Evolutionary conservation across 768 basidiomycete species (phyloP).

Genomic region (Trametes elegans): DNA sequence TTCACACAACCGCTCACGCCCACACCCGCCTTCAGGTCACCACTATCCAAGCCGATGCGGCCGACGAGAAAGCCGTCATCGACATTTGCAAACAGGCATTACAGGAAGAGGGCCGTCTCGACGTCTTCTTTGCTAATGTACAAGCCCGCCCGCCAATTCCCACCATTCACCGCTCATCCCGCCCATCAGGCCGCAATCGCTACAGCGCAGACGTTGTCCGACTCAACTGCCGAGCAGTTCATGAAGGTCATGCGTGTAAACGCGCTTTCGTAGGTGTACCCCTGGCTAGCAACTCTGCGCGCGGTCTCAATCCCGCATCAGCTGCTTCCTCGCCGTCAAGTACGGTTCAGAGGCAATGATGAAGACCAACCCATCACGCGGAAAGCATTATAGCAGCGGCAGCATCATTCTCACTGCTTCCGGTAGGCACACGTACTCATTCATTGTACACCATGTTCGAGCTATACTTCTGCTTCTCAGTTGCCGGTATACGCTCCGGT

Average conservation of each 20-base stretch:
- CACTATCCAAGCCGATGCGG: constrained; percentile 75
- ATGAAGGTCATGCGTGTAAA: constrained; percentile 82
- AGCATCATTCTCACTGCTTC: constrained; percentile 90
- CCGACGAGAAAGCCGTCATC: constrained; percentile 69
- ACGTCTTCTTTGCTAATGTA: constrained; percentile 96
- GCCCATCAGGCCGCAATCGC: constrained; percentile 63
- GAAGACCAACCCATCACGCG: constrained; percentile 58
- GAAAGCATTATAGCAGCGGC: constrained; percentile 69
- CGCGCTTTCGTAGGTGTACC: constrained; percentile 46
- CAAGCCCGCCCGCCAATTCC: constrained; percentile 19
- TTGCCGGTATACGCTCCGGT: constrained; percentile 80
- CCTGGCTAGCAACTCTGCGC: neutral
- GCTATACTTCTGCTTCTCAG: constrained; percentile 35
- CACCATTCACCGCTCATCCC: too few relatives aligned
- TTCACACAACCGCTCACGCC: neutral
- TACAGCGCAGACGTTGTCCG: constrained; percentile 40
- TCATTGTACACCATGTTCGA: neutral
- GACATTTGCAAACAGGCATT: constrained; percentile 69
- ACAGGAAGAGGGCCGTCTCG: constrained; percentile 80
- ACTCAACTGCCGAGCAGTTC: constrained; percentile 63
- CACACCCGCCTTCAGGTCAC: constrained; percentile 56
- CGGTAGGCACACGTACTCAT: constrained; percentile 41
- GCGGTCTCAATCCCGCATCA: constrained; percentile 29
- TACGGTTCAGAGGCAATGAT: constrained; percentile 83
- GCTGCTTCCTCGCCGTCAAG: constrained; percentile 89